These are phyloP conservation scores for Epichloe festucae DNA, from an alignment of 2,329 filamentous ascomycete genomes.

Conservation along the genomic window DNA sequence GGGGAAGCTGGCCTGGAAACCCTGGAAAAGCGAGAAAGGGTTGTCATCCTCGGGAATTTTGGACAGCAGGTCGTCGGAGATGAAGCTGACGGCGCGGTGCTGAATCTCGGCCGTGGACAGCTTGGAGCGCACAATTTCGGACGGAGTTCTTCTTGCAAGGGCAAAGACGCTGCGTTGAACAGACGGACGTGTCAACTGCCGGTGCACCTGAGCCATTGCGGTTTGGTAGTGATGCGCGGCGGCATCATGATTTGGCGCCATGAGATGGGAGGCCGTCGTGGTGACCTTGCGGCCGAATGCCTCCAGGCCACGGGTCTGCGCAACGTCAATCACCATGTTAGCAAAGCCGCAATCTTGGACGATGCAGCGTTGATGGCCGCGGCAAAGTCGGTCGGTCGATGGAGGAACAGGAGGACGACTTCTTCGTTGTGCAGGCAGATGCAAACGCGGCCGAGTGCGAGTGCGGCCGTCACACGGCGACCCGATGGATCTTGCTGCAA, in stretches of 20 bases:
- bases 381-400: background rate
- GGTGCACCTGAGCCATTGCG: conserved; percentile 81
- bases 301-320: conserved; percentile 73
- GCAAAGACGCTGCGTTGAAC: conserved; percentile 86
- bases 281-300: conserved; percentile 91
- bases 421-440: background rate
- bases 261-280: conserved; percentile 81
- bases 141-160: conserved; percentile 81
- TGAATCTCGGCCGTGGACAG: conserved; percentile 88
- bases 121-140: conserved; percentile 82
- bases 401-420: background rate
- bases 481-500: background rate
- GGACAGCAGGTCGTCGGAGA: conserved; percentile 78
- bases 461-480: background rate
- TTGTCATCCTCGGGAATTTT: conserved; percentile 83
- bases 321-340: conserved; percentile 7
- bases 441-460: background rate
- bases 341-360: conserved; percentile 1
- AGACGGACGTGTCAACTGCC: conserved; percentile 70
- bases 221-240: conserved; percentile 61
- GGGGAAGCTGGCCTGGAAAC: conserved; percentile 83
- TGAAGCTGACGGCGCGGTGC: conserved; percentile 75
- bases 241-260: conserved; percentile 48
- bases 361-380: background rate
- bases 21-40: conserved; percentile 87